Conservation (phyloP, 78 protist genomes). For the Paratrimastix pyriformis region DNA sequence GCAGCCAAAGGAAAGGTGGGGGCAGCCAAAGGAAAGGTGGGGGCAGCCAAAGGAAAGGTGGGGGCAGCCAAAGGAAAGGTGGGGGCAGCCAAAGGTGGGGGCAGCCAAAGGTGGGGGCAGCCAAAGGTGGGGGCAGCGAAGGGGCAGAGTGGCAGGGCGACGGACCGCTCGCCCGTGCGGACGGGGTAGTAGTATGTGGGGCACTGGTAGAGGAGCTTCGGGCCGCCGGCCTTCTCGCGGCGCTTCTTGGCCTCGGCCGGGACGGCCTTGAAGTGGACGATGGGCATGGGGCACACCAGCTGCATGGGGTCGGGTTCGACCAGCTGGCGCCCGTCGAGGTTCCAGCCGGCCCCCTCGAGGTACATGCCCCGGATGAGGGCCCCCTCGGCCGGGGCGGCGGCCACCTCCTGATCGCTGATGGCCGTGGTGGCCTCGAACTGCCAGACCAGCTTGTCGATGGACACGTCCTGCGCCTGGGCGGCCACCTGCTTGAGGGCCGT, state of each 20-base stretch:
- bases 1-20: too few relatives aligned
- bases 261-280: slow-evolving; percentile 63
- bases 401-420: slow-evolving; percentile 8
- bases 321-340: slow-evolving; percentile 24
- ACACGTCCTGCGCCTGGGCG: slow-evolving; percentile 39
- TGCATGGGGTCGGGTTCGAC: slow-evolving; percentile 71
- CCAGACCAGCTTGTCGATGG: slow-evolving; percentile 65
- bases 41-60: too few relatives aligned
- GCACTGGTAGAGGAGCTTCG: slow-evolving; percentile 47
- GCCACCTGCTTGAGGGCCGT: slow-evolving; percentile 65
- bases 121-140: too few relatives aligned
- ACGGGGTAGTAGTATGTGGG: slow-evolving; percentile 65
- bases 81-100: too few relatives aligned
- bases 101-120: too few relatives aligned
- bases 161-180: slow-evolving; percentile 59
- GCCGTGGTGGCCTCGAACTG: slow-evolving; percentile 38
- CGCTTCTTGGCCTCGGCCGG: slow-evolving; percentile 33
- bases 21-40: too few relatives aligned
- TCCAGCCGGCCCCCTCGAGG: slow-evolving; percentile 78
- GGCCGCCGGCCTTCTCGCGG: background rate
- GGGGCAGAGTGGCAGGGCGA: too few relatives aligned
- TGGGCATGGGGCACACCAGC: slow-evolving; percentile 57
- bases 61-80: too few relatives aligned
- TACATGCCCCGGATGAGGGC: slow-evolving; percentile 58
- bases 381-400: slow-evolving; percentile 36